Evolutionary conservation across 345 rosid genomes (phyloP).

Genomic region (Mallotus nudiflorus): DNA sequence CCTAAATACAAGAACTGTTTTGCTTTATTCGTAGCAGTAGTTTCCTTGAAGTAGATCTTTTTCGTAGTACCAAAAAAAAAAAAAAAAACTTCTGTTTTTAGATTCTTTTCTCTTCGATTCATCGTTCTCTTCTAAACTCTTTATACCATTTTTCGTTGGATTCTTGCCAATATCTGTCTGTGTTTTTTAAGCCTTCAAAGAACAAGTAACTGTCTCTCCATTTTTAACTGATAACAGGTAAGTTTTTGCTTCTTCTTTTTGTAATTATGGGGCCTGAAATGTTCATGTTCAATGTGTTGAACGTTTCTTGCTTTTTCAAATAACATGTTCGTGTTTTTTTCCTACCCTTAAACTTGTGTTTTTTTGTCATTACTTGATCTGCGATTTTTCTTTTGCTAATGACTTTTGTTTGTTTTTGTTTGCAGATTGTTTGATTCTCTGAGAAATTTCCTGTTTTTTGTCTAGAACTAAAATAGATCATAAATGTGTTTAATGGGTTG

Average conservation of each 20-base stretch:
- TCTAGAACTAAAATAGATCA: neutral
- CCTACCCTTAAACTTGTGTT: constrained; percentile 7
- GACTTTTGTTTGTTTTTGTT: neutral
- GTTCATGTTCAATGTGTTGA: constrained; percentile 9
- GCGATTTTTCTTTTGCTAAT: neutral
- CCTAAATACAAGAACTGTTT: neutral
- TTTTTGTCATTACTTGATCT: neutral
- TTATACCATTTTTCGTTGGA: neutral
- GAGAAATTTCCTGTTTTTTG: constrained; percentile 19
- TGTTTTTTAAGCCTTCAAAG: neutral
- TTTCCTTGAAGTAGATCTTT: constrained; percentile 7
- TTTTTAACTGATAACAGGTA: neutral
- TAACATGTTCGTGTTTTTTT: neutral
- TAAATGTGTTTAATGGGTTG: neutral
- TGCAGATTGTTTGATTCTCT: constrained; percentile 18
- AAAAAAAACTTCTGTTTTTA: neutral
- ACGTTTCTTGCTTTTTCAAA: neutral
- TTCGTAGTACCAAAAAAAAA: no score
- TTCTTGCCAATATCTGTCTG: neutral
- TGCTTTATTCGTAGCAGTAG: neutral
- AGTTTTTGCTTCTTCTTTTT: neutral
- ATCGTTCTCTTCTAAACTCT: neutral
- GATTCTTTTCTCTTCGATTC: constrained; percentile 14
- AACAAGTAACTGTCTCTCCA: constrained; percentile 23
- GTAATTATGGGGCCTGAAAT: neutral